Conservation (phyloP, 257 asterid species). For the Forsythia viridissima region DNA sequence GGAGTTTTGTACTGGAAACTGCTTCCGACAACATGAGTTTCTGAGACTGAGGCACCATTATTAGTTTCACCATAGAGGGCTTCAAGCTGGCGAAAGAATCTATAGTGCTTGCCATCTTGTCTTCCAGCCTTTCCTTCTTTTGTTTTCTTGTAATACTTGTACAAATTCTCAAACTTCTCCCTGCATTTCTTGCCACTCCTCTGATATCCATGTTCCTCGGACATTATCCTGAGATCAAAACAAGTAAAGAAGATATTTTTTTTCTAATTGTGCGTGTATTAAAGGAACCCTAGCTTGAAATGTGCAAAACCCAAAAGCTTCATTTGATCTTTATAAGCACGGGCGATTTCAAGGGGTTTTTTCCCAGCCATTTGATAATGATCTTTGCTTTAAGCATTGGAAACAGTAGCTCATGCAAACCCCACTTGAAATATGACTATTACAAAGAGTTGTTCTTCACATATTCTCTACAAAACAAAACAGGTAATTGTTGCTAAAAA, state of each 20-base stretch:
- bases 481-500: background rate
- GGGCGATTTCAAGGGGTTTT: background rate
- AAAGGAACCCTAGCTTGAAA: conserved; percentile 63
- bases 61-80: conserved; percentile 80
- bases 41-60: conserved; percentile 41
- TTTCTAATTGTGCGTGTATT: background rate
- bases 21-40: conserved; percentile 25
- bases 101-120: conserved; percentile 93
- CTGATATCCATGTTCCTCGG: conserved; percentile 84
- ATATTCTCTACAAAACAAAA: no score
- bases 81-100: conserved; percentile 94
- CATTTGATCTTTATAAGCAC: background rate
- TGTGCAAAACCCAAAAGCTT: background rate
- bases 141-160: conserved; percentile 97
- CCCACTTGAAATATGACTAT: conserved; percentile 35
- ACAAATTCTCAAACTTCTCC: conserved; percentile 91
- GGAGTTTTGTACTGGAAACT: conserved; percentile 29
- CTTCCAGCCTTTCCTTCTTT: conserved; percentile 94
- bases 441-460: background rate
- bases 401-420: conserved; percentile 30
- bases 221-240: conserved; percentile 67
- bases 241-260: background rate
- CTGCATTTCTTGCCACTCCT: conserved; percentile 97
- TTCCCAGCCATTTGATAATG: conserved; percentile 46
- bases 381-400: conserved; percentile 31